These are phyloP conservation scores for Magnolia changhungtana DNA, from an alignment of 164 flowering plant species.

Conservation along the genomic window DNA sequence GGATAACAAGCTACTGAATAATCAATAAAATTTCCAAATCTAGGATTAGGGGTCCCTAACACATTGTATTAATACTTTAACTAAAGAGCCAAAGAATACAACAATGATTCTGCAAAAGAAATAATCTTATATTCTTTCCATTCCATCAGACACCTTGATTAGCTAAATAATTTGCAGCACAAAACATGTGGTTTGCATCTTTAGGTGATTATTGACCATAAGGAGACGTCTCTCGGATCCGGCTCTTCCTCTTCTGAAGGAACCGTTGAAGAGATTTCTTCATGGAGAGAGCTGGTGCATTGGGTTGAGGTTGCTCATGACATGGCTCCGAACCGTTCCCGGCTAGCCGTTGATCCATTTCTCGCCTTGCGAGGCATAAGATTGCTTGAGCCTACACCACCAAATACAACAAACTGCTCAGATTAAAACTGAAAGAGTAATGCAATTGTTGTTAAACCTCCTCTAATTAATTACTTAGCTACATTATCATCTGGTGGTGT, in stretches of 20 bases:
- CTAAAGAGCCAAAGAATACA: neutral
- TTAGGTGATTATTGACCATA: neutral
- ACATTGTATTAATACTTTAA: neutral
- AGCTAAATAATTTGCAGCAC: neutral
- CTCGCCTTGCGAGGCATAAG: constrained; percentile 35
- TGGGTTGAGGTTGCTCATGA: constrained; percentile 6
- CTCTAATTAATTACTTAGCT: no score
- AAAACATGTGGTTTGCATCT: neutral
- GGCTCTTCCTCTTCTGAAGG: constrained; percentile 47
- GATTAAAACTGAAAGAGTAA: neutral
- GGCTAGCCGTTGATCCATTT: constrained; percentile 17
- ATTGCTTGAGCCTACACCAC: constrained; percentile 47
- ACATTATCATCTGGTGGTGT: no score
- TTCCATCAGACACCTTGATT: neutral
- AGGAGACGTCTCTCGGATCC: constrained; percentile 36
- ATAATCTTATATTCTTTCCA: neutral
- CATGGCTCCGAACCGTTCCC: neutral
- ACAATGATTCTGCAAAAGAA: no score
- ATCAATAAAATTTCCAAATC: neutral
- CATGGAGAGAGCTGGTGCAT: constrained; percentile 37
- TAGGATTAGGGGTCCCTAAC: neutral
- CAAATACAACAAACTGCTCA: neutral
- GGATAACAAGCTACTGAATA: neutral
- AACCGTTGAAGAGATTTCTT: constrained; percentile 54
- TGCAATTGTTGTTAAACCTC: no score